Evolutionary conservation across 2,329 filamentous ascomycete species (phyloP), one percentile per base, ranked within the genome.

Genomic region (Trichoderma hamatum): DNA sequence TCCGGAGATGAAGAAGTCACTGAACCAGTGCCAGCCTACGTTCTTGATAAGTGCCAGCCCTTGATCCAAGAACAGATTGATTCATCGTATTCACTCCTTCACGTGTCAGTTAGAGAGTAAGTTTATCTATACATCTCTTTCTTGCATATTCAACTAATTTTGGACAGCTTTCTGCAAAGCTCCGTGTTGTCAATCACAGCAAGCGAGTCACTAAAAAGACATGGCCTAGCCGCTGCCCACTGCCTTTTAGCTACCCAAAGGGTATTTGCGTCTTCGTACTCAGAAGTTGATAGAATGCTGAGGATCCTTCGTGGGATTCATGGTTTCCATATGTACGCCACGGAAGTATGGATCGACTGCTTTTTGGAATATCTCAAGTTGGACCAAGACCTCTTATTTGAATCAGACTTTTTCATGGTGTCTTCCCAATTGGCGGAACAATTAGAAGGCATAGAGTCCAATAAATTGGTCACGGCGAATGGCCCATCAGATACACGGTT

Each of bases 21-120:
- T 0, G 39, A 69, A 3, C 58, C 76, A 3, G 73, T 71, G 0
- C 77, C 77, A 0, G n/a, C 63, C 0, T 77, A 75, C 55, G 68
- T 75, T 14, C 62, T 77, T 0, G 72, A 75, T 21, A 70, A 72
- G 2, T 77, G 74, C 49, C 67, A 63, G 1, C 66, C 76, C 1
- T 43, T 78, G 0, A 60, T 77, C 0, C 73, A 76, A 21, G 70
- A 76, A 55, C 69, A 70, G 3, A 51, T 32, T 2, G 74, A 78
- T 49, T 72, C 72, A 0, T 75, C 73, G 1, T 64, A 76, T 10
- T 52, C 68, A 0, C 77, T 78, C 54, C 74, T 78, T 6, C 76
- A 78, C 62, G 63, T 73, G 1, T 77, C 75, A 0, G 73, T 78
- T 0, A 75, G 75, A 55, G 74, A 77, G 76, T 78, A 70, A 16